phyloP scores from a whole-genome alignment of 1,284 basidiomycete species.

The Sphaerobolus stellatus region DNA sequence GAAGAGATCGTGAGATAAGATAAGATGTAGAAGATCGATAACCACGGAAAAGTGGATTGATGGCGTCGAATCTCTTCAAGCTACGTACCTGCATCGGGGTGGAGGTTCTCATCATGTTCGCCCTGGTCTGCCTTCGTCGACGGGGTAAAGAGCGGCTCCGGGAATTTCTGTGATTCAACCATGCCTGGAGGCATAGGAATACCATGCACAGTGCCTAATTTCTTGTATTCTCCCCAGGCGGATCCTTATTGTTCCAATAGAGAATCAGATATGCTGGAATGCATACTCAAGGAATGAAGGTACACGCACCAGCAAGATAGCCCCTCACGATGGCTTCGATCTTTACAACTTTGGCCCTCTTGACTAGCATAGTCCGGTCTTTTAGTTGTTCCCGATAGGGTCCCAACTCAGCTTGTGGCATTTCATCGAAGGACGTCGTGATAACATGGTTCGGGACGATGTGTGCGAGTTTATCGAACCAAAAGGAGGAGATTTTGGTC shows the following conservation, averaged over 20 bases:
- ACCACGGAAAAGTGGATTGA: no score
- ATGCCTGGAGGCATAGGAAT: constrained; percentile 76
- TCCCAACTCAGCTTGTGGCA: constrained; percentile 72
- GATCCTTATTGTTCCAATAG: constrained; percentile 61
- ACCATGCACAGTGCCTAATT: constrained; percentile 85
- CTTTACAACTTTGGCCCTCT: constrained; percentile 85
- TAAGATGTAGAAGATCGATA: no score
- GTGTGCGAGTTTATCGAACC: constrained; percentile 82
- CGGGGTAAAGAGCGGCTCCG: constrained; percentile 90
- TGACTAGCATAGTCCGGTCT: constrained; percentile 89
- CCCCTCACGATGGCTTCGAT: constrained; percentile 98
- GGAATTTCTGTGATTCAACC: constrained; percentile 83
- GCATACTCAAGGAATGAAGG: background rate
- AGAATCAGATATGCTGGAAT: background rate
- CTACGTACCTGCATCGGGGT: constrained; percentile 75
- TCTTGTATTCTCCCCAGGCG: constrained; percentile 94
- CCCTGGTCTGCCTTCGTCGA: constrained; percentile 97
- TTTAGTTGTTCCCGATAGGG: constrained; percentile 64
- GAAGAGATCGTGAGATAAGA: no score
- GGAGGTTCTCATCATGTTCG: constrained; percentile 96
- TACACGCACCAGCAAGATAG: constrained; percentile 85
- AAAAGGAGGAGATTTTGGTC: constrained; percentile 90
- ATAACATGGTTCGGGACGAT: constrained; percentile 89
- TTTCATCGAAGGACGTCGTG: constrained; percentile 67
- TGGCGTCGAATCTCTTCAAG: background rate